Base-by-base conservation (phyloP, 2,329 filamentous ascomycete species). In the Aspergillus texensis region DNA sequence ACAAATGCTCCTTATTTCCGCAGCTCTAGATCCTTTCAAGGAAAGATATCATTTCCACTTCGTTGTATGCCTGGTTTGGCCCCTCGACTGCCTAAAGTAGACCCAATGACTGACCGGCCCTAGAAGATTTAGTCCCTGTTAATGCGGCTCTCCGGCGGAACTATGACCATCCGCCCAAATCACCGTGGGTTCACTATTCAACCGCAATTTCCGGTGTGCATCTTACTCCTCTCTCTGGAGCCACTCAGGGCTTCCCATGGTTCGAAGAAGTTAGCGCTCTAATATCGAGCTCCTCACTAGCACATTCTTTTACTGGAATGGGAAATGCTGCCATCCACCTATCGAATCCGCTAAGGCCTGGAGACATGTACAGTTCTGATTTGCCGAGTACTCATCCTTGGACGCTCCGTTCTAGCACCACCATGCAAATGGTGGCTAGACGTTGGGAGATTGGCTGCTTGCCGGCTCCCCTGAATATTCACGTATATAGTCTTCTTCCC, bases 221-320 rank as follows among this genome's bases (percentile, higher is more conserved):
- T 39, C 16, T 39, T 39, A 16, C 32, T 39, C 34, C 34, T 19
- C 52, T 55, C 24, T 24, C 11, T 32, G 56, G 46, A 45, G 11
- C 56, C 61, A 56, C 45, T 59, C 56, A 55, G 24, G 21, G 24
- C 39, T 32, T 58, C 45, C 50, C 34, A 58, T 62, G 24, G 60
- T 54, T 41, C 41, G 21, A 24, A n/a, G 39, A 39, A 11, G 21
- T 55, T 55, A 55, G 52, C 36, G 34, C 52, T 39, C 21, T 16
- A 39, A 26, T 36, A 10, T 55, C 34, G n/a, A 55, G n/a, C n/a
- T 34, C n/a, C 30, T 36, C 30, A 16, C 52, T 54, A 54, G 52
- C 12, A 54, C 28, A 21, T 26, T 3, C 32, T 34, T 36, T 36
- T 54, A 26, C 52, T 36, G 30, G 10, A 54, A 36, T 39, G 36